These are phyloP conservation scores for Liquidambar formosana DNA, from an alignment of 164 flowering plant genomes.

Conservation along the genomic window DNA sequence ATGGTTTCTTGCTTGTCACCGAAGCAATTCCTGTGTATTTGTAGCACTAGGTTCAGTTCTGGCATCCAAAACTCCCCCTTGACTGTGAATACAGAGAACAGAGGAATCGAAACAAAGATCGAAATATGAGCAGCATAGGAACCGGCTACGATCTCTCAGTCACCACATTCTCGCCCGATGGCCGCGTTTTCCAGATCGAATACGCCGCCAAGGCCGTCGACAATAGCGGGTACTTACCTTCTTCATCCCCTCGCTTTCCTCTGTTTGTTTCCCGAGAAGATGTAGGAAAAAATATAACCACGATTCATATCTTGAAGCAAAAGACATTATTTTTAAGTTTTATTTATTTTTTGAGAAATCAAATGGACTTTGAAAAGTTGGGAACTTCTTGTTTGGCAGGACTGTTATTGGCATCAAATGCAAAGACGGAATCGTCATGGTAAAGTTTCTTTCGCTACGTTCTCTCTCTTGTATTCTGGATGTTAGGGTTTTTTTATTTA, in stretches of 20 bases:
- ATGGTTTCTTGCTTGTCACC: too few species aligned
- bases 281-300: too few species aligned
- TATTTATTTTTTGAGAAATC: too few species aligned
- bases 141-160: conserved; percentile 95
- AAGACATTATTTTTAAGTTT: too few species aligned
- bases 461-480: background rate
- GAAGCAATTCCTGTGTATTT: too few species aligned
- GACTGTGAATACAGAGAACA: too few species aligned
- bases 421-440: conserved; percentile 80
- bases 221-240: conserved; percentile 23
- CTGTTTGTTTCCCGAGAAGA: too few species aligned
- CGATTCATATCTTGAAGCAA: too few species aligned
- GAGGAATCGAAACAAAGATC: background rate
- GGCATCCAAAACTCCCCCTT: too few species aligned
- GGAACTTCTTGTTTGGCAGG: conserved; percentile 28
- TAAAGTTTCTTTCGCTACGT: conserved; percentile 15
- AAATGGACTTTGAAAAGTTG: background rate
- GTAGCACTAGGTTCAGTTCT: too few species aligned
- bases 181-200: conserved; percentile 95
- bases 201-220: conserved; percentile 98
- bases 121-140: conserved; percentile 81
- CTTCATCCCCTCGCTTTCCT: too few species aligned
- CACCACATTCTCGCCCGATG: conserved; percentile 94
- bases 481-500: background rate
- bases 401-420: conserved; percentile 82